Percentiles rank a stretch among this genome's conserved stretches.
phyloP scores from a whole-genome alignment of 1,139 yeast species.

The Pichia sp. region DNA sequence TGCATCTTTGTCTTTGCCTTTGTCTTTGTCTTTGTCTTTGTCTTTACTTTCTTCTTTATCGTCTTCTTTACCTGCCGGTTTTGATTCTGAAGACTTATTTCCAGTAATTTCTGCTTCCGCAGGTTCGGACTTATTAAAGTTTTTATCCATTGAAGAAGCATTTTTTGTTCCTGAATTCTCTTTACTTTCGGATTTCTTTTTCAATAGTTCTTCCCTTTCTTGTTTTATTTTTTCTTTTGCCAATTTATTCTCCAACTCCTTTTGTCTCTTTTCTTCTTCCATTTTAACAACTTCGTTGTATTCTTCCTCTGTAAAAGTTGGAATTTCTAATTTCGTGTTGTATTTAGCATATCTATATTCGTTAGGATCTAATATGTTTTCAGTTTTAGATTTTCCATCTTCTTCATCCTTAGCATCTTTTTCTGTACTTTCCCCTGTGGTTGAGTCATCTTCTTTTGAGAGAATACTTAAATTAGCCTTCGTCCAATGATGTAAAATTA shows the following conservation, averaged over 20 bases:
- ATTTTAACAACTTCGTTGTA: constrained; percentile 35
- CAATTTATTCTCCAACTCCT: constrained; percentile 1
- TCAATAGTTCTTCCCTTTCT: constrained; percentile 1
- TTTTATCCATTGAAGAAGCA: background rate
- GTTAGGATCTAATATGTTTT: constrained; percentile 30
- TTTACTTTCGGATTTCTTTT: background rate
- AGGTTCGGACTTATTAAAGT: too few species aligned
- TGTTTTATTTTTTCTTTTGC: constrained; percentile 7
- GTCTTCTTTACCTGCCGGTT: background rate
- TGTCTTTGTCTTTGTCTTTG: background rate
- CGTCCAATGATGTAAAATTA: constrained; percentile 76
- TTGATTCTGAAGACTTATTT: background rate
- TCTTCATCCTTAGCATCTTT: background rate
- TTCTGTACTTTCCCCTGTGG: background rate
- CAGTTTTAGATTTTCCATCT: background rate
- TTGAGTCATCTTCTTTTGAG: background rate
- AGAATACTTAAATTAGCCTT: constrained; percentile 45
- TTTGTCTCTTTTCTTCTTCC: constrained; percentile 2
- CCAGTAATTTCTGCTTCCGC: background rate
- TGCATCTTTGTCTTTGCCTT: background rate
- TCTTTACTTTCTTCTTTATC: background rate
- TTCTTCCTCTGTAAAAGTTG: constrained; percentile 61
- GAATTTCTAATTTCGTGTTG: constrained; percentile 64
- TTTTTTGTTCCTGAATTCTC: background rate
- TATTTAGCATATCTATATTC: constrained; percentile 73